phyloP scores from a whole-genome alignment of 2,329 filamentous ascomycete species.

The Beauveria australis region DNA sequence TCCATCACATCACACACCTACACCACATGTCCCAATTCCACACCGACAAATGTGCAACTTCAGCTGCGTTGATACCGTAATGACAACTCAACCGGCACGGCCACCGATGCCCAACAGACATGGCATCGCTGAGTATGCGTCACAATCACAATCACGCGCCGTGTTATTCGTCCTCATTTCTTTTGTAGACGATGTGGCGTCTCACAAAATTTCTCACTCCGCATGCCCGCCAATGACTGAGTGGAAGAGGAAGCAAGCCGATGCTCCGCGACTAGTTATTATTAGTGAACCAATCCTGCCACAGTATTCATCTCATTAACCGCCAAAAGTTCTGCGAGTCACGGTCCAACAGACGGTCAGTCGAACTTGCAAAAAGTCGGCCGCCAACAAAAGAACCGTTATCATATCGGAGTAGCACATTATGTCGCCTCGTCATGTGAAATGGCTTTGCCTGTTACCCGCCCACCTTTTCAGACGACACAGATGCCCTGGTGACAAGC shows the following conservation, averaged over 20 bases:
- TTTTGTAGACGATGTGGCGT: background rate
- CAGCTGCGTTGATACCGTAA: background rate
- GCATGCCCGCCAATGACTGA: background rate
- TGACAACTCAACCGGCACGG: background rate
- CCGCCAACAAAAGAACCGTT: background rate
- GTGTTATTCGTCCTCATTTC: background rate
- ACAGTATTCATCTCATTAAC: background rate
- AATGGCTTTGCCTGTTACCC: background rate
- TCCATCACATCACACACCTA: conserved; percentile 1
- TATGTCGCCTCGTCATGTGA: background rate
- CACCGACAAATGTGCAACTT: conserved; percentile 4
- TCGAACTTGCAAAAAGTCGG: background rate
- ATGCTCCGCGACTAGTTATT: background rate
- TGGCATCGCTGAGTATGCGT: background rate
- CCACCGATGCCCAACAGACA: background rate
- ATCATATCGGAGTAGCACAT: background rate
- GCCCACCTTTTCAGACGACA: background rate
- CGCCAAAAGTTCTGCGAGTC: background rate
- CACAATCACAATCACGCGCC: conserved; percentile 5
- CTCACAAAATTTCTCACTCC: background rate
- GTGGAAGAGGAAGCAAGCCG: background rate
- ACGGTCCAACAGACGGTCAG: background rate
- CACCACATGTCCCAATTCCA: conserved; percentile 1
- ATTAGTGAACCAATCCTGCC: background rate
- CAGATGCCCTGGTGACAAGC: background rate